phyloP scores from a whole-genome alignment of 805 yeast species.

The Komagataella populi region DNA sequence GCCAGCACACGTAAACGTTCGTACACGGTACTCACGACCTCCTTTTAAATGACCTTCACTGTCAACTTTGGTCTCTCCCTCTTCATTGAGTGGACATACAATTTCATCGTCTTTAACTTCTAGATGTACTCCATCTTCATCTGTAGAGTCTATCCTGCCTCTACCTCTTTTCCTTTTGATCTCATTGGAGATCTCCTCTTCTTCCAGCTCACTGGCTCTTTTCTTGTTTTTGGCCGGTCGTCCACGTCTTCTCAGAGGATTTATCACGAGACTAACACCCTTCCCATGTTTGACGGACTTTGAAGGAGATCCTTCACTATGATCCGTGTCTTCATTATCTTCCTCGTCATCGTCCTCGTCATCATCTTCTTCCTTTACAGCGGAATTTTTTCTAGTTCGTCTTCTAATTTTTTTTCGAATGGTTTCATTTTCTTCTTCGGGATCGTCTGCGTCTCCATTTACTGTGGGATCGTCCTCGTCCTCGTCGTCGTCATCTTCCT shows the following conservation, averaged over 20 bases:
- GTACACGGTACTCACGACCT: slow-evolving; percentile 61
- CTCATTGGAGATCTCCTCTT: neutral
- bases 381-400: slow-evolving; percentile 3
- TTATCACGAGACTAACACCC: slow-evolving; percentile 5
- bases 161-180: neutral
- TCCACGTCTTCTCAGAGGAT: slow-evolving; percentile 14
- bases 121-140: slow-evolving; percentile 57
- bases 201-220: slow-evolving; percentile 7
- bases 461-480: neutral
- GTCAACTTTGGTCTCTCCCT: slow-evolving; percentile 64
- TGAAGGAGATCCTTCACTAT: slow-evolving; percentile 12
- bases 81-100: slow-evolving; percentile 59
- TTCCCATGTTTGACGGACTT: slow-evolving; percentile 12
- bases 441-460: neutral
- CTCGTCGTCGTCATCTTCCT: slow-evolving; percentile 1
- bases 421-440: slow-evolving; percentile 2
- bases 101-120: slow-evolving; percentile 66
- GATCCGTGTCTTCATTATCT: slow-evolving; percentile 7
- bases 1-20: slow-evolving; percentile 49
- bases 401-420: slow-evolving; percentile 13
- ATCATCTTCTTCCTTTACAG: slow-evolving; percentile 9
- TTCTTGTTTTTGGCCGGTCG: slow-evolving; percentile 13
- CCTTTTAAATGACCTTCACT: slow-evolving; percentile 53
- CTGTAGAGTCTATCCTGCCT: slow-evolving; percentile 11
- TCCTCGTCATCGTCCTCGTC: slow-evolving; percentile 13